Conservation (phyloP, 441 rosid species). For the Erodium trifolium region DNA sequence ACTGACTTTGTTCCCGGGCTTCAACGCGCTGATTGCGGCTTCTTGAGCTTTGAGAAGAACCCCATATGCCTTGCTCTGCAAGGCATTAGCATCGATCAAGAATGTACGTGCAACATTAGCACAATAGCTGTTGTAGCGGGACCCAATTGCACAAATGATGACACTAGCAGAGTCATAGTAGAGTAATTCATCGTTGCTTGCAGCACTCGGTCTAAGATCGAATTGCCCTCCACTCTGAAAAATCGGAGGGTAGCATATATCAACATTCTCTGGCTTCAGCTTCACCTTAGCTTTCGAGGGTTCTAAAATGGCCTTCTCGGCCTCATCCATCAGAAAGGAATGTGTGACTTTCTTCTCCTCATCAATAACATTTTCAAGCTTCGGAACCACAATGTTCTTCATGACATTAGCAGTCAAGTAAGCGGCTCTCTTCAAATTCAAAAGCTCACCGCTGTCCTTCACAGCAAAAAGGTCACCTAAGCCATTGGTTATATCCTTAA, state of each 20-base stretch:
- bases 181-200: background rate
- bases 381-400: slow-evolving; percentile 4
- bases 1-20: background rate
- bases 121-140: background rate
- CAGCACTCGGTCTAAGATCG: slow-evolving; percentile 7
- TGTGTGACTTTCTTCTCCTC: slow-evolving; percentile 4
- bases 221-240: slow-evolving; percentile 2
- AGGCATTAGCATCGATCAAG: slow-evolving; percentile 2
- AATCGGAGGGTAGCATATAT: slow-evolving; percentile 5
- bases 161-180: slow-evolving; percentile 7
- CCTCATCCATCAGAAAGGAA: slow-evolving; percentile 3
- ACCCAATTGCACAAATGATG: slow-evolving; percentile 1
- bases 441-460: background rate
- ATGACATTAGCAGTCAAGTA: slow-evolving; percentile 4
- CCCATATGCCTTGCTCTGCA: slow-evolving; percentile 4
- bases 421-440: slow-evolving; percentile 6
- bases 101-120: slow-evolving; percentile 1
- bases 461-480: background rate
- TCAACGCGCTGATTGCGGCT: background rate
- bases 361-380: slow-evolving; percentile 4
- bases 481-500: background rate
- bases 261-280: background rate
- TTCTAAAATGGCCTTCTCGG: slow-evolving; percentile 2
- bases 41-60: slow-evolving; percentile 8
- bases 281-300: slow-evolving; percentile 1